phyloP scores from a whole-genome alignment of 2,329 filamentous ascomycete genomes.

The Aspergillus puulaauensis region DNA sequence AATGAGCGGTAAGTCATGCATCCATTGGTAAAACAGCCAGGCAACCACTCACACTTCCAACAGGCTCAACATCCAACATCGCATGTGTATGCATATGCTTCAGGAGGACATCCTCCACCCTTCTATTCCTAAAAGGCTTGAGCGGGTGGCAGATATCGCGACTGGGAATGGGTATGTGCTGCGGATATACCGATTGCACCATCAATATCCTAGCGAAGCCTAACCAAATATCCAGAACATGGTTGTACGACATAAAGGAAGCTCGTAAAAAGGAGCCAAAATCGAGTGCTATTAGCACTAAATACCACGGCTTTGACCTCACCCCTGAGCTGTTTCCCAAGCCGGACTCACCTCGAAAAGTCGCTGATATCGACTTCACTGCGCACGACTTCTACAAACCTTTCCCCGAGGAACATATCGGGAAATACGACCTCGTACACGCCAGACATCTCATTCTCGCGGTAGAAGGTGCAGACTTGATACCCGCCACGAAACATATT shows the following conservation, averaged over 20 bases:
- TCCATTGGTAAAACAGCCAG: not conserved
- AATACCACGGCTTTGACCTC: conserved; percentile 3
- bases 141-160: not conserved
- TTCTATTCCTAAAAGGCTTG: not conserved
- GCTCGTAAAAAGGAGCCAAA: not conserved
- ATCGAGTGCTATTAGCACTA: not conserved
- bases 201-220: not conserved
- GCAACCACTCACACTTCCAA: not conserved
- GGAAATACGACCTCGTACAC: conserved; percentile 6
- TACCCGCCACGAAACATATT: not conserved
- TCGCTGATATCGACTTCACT: conserved; percentile 2
- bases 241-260: conserved; percentile 1
- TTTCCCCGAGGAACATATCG: conserved; percentile 1
- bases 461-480: not conserved
- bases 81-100: conserved; percentile 4
- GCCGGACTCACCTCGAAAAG: not conserved
- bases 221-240: not conserved
- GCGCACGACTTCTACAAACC: conserved; percentile 4
- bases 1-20: not conserved
- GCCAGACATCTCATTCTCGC: not conserved
- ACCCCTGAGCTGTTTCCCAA: not conserved
- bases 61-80: conserved; percentile 6
- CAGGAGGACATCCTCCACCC: not conserved
- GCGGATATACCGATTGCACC: too few species aligned
- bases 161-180: conserved; percentile 3